Evolutionary conservation across 345 rosid species (phyloP).

Genomic region (Viola odorata): DNA sequence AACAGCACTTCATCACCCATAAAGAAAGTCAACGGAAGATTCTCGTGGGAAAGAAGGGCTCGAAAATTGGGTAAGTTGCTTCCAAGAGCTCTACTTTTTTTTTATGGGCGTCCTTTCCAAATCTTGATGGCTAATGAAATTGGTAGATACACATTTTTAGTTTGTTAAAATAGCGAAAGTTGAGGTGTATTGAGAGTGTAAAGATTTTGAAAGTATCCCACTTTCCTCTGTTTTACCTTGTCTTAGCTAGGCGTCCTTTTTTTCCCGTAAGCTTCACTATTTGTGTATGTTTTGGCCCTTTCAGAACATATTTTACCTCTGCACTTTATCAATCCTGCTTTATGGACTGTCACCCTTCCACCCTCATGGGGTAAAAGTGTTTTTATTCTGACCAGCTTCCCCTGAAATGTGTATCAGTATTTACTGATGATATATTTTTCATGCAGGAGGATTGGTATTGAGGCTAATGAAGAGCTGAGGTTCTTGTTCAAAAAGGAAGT

Average conservation of each 20-base stretch:
- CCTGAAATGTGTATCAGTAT: no score
- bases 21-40: slow-evolving; percentile 84
- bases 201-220: neutral
- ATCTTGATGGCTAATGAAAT: neutral
- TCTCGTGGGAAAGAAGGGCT: slow-evolving; percentile 88
- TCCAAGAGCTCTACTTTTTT: neutral
- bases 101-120: neutral
- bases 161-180: no score
- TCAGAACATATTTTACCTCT: no score
- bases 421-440: neutral
- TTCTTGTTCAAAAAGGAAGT: slow-evolving; percentile 70
- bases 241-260: no score
- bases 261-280: no score
- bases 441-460: slow-evolving; percentile 79
- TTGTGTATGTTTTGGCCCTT: no score
- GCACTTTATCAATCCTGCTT: no score
- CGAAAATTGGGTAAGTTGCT: slow-evolving; percentile 65
- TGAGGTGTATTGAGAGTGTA: neutral
- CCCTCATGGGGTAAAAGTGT: no score
- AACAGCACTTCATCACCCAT: slow-evolving; percentile 70
- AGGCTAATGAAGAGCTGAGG: slow-evolving; percentile 92
- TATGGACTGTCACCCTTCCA: no score
- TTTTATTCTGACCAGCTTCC: no score
- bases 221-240: no score
- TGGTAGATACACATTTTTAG: no score